Evolutionary conservation across 1,284 basidiomycete genomes (phyloP), one percentile per base, ranked within the genome.

Genomic region (Ganoderma lucidum): DNA sequence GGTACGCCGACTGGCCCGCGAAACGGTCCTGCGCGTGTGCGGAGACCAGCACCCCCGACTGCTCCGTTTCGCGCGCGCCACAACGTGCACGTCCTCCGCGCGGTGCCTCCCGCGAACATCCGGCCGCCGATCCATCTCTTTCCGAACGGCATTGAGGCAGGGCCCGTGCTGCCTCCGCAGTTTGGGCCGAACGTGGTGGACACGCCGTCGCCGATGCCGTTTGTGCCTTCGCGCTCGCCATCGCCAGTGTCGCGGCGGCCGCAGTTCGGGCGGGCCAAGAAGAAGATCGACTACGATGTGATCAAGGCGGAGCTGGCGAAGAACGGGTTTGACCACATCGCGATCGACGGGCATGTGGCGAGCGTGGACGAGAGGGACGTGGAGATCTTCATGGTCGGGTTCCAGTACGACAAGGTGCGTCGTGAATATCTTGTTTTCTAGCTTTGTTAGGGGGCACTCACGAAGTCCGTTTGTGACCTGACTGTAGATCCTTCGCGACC

Each of bases 351-450:
- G 19, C 76, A 78, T 63, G 84, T 86, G 42, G 83, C 82, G 61
- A 83, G 84, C n/a, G 86, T 90, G 53, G 80, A 82, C 67, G 90
- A 93, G 75, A 88, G 88, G 44, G 90, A 92, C 65, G 87, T 94
- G 28, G 75, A 80, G 70, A 78, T 76, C 58, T 90, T 90, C 72
- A 90, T 93, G 76, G 82, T 83, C 30, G 87, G 84, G 55, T 92
- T 93, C 78, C 83, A 87, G 69, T 84, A 91, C 45, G 90, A 93
- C 68, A 85, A 87, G 84, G 91, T 92, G 79, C 74, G 88, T 76
- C 28, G 60, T 30, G 41, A 30, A 62, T 41, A 23, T 23, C 23
- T 45, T 8, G n/a, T 9, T 19, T 28, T n/a, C 28, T 53, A 45
- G 19, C 23, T 45, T 59, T 45, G 68, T 63, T 58, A 17, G 2